phyloP scores from a whole-genome alignment of 2,329 filamentous ascomycete genomes.

The Amphichorda felina region DNA sequence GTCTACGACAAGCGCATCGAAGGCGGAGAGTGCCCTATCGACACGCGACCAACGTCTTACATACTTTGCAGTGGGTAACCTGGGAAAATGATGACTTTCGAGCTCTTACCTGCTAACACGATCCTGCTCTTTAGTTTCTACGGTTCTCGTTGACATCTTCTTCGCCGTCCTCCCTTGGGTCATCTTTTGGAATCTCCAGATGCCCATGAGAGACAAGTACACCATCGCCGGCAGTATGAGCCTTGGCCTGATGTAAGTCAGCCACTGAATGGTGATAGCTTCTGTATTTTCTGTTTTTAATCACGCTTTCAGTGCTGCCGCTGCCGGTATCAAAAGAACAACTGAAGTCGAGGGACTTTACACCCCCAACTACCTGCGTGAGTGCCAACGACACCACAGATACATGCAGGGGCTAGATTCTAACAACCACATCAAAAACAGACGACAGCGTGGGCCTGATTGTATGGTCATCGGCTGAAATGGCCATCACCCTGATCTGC shows the following conservation, averaged over 20 bases:
- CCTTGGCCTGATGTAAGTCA: constrained; percentile 22
- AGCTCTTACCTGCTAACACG: neutral
- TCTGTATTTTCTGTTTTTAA: neutral
- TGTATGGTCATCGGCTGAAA: constrained; percentile 24
- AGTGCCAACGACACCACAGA: neutral
- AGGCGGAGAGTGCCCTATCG: constrained; percentile 3
- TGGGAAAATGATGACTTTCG: neutral
- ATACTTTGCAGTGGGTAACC: constrained; percentile 3
- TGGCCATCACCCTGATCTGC: constrained; percentile 23
- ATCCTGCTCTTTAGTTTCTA: neutral
- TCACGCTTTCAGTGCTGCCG: constrained; percentile 3
- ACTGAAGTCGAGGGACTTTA: constrained; percentile 11
- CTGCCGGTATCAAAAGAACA: constrained; percentile 8
- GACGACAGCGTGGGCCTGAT: constrained; percentile 21
- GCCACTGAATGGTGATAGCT: neutral
- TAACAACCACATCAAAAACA: neutral
- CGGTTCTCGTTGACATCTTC: constrained; percentile 18
- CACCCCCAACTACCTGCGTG: constrained; percentile 5
- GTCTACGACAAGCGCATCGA: constrained; percentile 3
- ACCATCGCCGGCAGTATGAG: constrained; percentile 24
- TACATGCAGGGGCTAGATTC: neutral
- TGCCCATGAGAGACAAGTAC: constrained; percentile 26
- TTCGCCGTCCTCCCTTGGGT: constrained; percentile 26
- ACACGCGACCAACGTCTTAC: constrained; percentile 4
- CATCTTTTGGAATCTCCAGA: constrained; percentile 26